Percentiles rank a stretch among this genome's conserved stretches.
Evolutionary conservation across 1,139 yeast species (phyloP).

Genomic region (Pichia sp.): DNA sequence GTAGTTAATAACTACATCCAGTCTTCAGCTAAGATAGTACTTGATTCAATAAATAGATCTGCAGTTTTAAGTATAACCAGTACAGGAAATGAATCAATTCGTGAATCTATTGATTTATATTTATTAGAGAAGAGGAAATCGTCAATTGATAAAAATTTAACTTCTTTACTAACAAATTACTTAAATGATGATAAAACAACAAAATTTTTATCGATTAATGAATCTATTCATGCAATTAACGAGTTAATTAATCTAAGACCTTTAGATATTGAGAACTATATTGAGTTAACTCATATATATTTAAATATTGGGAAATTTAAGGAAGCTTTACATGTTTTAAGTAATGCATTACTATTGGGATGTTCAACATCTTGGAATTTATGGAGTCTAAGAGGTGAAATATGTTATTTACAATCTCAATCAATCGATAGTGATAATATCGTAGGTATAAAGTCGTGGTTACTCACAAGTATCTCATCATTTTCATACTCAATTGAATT

Average conservation of each 20-base stretch:
- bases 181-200: constrained; percentile 1
- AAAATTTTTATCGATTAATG: constrained; percentile 3
- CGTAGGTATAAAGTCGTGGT: background rate
- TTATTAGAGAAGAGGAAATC: constrained; percentile 6
- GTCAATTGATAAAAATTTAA: constrained; percentile 8
- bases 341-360: constrained; percentile 55
- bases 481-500: constrained; percentile 63
- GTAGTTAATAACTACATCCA: constrained; percentile 10
- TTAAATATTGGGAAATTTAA: constrained; percentile 53
- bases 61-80: constrained; percentile 7
- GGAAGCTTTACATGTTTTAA: constrained; percentile 58
- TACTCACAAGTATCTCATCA: constrained; percentile 5
- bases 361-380: constrained; percentile 67
- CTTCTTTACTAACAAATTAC: constrained; percentile 1
- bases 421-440: background rate
- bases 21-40: constrained; percentile 9
- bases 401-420: constrained; percentile 10
- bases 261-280: constrained; percentile 69
- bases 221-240: constrained; percentile 39
- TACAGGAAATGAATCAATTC: constrained; percentile 8
- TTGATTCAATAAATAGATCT: constrained; percentile 9
- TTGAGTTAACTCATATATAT: constrained; percentile 65
- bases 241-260: constrained; percentile 54
- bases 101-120: constrained; percentile 6
- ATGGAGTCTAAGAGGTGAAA: constrained; percentile 57